A percentile compares a stretch with the other conserved stretches of the same genome.
These are phyloP conservation scores for Dipteronia dyeriana DNA, from an alignment of 345 rosid species.

Conservation along the genomic window DNA sequence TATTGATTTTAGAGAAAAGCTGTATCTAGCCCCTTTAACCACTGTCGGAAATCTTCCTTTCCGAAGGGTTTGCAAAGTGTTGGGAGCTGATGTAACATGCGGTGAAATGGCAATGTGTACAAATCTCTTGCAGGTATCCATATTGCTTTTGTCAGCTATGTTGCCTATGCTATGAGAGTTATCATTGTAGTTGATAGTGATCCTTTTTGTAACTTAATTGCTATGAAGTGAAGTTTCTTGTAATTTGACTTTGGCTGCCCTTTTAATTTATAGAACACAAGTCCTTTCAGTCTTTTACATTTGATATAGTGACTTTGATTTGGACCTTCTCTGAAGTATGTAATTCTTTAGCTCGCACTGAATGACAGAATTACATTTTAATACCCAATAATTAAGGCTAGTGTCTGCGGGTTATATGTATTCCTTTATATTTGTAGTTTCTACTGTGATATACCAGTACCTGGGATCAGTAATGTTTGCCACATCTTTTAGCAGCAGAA, in stretches of 20 bases:
- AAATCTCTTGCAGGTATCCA: slow-evolving; percentile 80
- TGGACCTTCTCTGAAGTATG: background rate
- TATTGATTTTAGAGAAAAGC: slow-evolving; percentile 81
- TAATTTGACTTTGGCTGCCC: too few relatives aligned
- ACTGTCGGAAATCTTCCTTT: slow-evolving; percentile 98
- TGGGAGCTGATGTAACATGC: slow-evolving; percentile 92
- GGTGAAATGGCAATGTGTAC: slow-evolving; percentile 99
- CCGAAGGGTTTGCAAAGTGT: slow-evolving; percentile 85
- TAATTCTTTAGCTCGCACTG: background rate
- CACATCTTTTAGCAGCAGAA: background rate
- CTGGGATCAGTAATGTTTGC: background rate
- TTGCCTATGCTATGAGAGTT: background rate
- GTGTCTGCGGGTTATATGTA: background rate
- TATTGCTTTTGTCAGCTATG: slow-evolving; percentile 10
- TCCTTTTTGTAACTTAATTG: too few relatives aligned
- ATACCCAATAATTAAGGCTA: background rate
- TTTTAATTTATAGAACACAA: too few relatives aligned
- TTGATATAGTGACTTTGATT: background rate
- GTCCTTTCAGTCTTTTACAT: too few relatives aligned
- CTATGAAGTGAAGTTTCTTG: too few relatives aligned
- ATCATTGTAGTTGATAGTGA: slow-evolving; percentile 7
- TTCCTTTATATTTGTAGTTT: background rate
- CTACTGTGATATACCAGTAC: background rate
- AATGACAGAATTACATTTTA: background rate
- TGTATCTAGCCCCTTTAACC: slow-evolving; percentile 93